Evolutionary conservation across 139 green algal species (phyloP), one percentile per base, ranked within the genome.

Genomic region (Micromonas commoda): DNA sequence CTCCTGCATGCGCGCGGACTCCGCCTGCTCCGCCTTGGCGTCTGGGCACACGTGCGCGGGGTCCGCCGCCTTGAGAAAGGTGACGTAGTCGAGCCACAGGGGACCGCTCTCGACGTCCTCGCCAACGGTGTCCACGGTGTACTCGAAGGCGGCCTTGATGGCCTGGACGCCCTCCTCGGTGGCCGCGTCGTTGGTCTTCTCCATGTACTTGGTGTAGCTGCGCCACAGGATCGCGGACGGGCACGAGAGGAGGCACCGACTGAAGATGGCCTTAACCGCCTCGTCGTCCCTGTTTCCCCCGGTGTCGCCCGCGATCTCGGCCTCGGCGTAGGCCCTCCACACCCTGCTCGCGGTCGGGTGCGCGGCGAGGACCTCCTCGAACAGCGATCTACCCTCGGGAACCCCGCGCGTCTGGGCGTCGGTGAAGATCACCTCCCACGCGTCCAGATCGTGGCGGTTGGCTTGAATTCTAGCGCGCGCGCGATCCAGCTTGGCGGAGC

Each of bases 91-190:
- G n/a, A 80, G 6, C 78, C 78, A 82, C 19, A 82, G 21, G 0
- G 73, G 51, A 3, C 64, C 78, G 1, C 45, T 34, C 6, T 69
- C 53, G 2, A 78, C 70, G 61, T 82, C 78, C 60, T 76, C 54
- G 21, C 78, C 78, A 23, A 82, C 38, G 71, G 51, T 20, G 20
- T 82, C 78, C n/a, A 82, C 45, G 1, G n/a, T 70, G 71, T 79
- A 82, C 32, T 82, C 78, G 71, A 69, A 82, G 29, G 67, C 78
- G 60, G 67, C n/a, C 32, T 78, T 72, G 3, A 82, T 74, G 2
- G 57, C 67, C 20, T 57, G 37, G n/a, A 34, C 35, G 1, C 78
- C 71, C 29, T 73, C 78, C 26, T 64, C 64, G 33, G 70, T 74
- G 54, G 70, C 45, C 28, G 35, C 51, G 20, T 71, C 60, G 24